Evolutionary conservation across 768 basidiomycete species (phyloP), one percentile per base, ranked within the genome.

Genomic region (Pleurotus eryngii): DNA sequence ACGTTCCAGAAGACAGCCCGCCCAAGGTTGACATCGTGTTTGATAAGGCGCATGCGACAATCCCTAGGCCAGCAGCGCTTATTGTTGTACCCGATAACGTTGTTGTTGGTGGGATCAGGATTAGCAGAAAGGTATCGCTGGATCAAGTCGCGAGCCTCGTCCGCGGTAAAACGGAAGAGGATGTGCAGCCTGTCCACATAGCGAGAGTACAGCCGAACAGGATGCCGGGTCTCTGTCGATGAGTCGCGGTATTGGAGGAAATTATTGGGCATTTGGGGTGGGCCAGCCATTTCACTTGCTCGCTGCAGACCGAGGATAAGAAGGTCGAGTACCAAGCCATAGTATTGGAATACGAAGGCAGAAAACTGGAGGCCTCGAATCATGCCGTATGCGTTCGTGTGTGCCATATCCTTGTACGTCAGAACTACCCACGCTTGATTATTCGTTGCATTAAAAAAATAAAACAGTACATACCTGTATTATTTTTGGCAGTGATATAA

Each of bases 1-100:
- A 98, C 92, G 67, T 99, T 98, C 97, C 96, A 99, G 75, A 97
- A 98, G 7, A 98, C 97, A 2, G 97, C 97, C 60, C 97, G 84
- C 18, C 96, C 97, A 46, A 99, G 79, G 72, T 99, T 98, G 73
- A 98, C 97, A 68, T 99, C 97, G 72, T 99, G 97, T 74, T 99
- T 99, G 80, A 97, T 96, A 57, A 99, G 81, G 35, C 97, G 81
- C 97, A 99, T 99, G 58, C 97, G 89, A 71, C 97, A 99, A 73
- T 99, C 97, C 63, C 95, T 84, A 38, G 97, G 97, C 97, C 97
- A 99, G 75, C 97, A 98, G 49, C 94, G 88, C 73, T 96, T 97
- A 79, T 98, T 98, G 77, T 98, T 98, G 74, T 98, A 99, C 0
- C 96, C 97, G 61, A 98, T 96, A 61, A 98, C 92, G 66, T 98